Evolutionary conservation across 805 yeast species (phyloP), one percentile per base, ranked within the genome.

Genomic region (Tetrapisispora nanseiensis): DNA sequence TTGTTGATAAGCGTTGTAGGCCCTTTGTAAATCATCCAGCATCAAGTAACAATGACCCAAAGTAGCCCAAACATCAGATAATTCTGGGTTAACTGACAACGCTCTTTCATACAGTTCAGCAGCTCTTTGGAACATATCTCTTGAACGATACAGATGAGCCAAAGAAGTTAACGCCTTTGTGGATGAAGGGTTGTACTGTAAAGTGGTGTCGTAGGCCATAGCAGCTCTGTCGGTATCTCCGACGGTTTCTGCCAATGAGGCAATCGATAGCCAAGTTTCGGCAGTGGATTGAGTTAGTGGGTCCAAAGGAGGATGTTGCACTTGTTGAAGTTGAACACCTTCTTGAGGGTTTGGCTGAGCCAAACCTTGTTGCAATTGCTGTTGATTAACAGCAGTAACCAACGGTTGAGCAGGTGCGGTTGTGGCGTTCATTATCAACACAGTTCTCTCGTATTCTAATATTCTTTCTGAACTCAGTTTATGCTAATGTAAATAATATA

Each of bases 21-120:
- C 97, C 54, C 95, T 77, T 62, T 86, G 96, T 46, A 92, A 72
- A 56, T 92, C 98, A 63, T 92, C 98, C 61, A 89, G 69, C 96
- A 92, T 92, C 52, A 92, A 69, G 60, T 87, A 92, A 67, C 98
- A 92, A 66, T 92, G 97, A 41, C 98, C 95, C 54, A 89, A 68
- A 13, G 90, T 74, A 0, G 97, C 97, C 97, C 98, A 92, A 29
- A 94, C 86, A 54, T 90, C 97, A 45, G 97, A 96, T 53, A 86
- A 80, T 58, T 85, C 90, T 18, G 87, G 90, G 54, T 81, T 78
- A 41, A 83, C 72, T 42, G 82, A 75, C 43, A 92, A 66, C 6
- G 95, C 94, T 51, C 86, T 75, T 63, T 90, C 94, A 65, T 86
- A 90, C 48, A 86, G 74, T 61, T 92, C 97, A 12, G 95, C 94